Base-by-base conservation (phyloP, 805 yeast species). In the Ogataea nitratoaversa region DNA sequence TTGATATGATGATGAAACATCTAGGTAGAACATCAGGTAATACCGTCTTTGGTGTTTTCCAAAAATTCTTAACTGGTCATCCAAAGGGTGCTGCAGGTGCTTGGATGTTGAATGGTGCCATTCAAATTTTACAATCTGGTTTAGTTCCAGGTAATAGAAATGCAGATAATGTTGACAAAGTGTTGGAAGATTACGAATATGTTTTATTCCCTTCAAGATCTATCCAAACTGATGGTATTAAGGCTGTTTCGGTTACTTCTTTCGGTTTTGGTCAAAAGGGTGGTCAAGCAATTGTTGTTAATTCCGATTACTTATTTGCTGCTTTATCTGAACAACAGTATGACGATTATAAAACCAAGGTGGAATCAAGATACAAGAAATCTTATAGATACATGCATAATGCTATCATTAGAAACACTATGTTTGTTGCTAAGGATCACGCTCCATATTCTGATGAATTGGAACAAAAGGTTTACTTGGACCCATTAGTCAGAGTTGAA, bases 61-160 rank as follows among this genome's bases (percentile, higher is more conserved):
- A 93, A 72, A 93, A 93, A 71, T 93, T 78, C 80, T 79, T 93
- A 62, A 93, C 99, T 57, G 99, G 99, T 71, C 99, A 93, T 75
- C 99, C 99, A 58, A 93, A 93, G 85, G 99, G 99, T 79, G 99
- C 99, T 57, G 99, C 99, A 43, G 99, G 97, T 77, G 98, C 99
- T 43, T 93, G 99, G 99, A 93, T 93, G 99, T 71, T 93, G 78
- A 95, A 93, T 68, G 99, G 99, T 69, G 96, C 88, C 42, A 71
- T 93, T 53, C 99, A 93, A 74, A 82, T 90, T 53, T 74, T 93
- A 65, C 84, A 87, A 71, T 66, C 85, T 57, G 98, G 99, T 68
- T 60, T 90, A 57, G 95, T 93, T 54, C 99, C 99, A 54, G 99
- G 99, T 66, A 93, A 93, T 78, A 81, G 97, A 69, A 95, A 93